These are phyloP conservation scores for Lignosus rhinocerotis DNA, from an alignment of 1,284 basidiomycete species.

Conservation along the genomic window DNA sequence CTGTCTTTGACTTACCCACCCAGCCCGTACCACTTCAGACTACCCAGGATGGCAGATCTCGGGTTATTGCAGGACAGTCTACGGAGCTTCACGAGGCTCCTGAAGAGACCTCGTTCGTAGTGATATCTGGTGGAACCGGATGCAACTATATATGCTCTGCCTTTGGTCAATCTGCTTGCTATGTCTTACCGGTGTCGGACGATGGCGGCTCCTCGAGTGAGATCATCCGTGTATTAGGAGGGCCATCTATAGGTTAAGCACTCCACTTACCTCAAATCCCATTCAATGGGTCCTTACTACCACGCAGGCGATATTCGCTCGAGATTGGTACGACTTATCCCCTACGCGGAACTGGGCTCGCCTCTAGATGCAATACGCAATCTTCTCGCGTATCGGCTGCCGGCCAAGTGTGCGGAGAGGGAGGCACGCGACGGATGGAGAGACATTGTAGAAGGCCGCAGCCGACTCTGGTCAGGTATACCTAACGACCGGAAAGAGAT, in stretches of 20 bases:
- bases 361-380: constrained; percentile 71
- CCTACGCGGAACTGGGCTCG: constrained; percentile 54
- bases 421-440: constrained; percentile 90
- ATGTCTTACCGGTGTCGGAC: constrained; percentile 82
- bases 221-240: constrained; percentile 81
- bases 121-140: constrained; percentile 83
- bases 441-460: constrained; percentile 90
- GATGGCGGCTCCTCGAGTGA: constrained; percentile 86
- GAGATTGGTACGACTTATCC: constrained; percentile 80
- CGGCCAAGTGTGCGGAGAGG: constrained; percentile 63
- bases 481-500: constrained; percentile 91
- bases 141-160: constrained; percentile 80
- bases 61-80: constrained; percentile 2
- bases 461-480: constrained; percentile 84
- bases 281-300: not conserved
- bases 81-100: constrained; percentile 3
- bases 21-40: constrained; percentile 31
- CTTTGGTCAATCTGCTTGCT: constrained; percentile 63
- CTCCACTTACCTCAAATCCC: not conserved
- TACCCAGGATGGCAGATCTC: not conserved
- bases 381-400: constrained; percentile 82
- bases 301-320: constrained; percentile 79
- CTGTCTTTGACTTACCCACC: constrained; percentile 69
- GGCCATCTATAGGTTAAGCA: constrained; percentile 72
- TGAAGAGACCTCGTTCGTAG: constrained; percentile 46